Conservation (phyloP, 495 filamentous ascomycete species). For the Mycothermus thermophilus region DNA sequence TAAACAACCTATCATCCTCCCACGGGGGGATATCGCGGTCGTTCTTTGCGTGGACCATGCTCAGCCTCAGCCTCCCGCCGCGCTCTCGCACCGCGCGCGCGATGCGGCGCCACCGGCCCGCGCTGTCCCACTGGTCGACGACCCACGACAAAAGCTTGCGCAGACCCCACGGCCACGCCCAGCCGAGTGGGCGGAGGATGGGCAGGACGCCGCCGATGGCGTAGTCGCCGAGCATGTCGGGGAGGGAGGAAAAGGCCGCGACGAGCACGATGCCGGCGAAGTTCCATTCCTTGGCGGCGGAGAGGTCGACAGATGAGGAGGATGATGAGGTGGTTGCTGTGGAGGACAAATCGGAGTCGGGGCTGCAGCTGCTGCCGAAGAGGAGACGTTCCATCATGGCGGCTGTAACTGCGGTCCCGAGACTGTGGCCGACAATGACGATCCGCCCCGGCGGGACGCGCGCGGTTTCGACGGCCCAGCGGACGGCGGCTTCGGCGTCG, state of each 20-base stretch:
- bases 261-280: slow-evolving; percentile 65
- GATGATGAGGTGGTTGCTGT: no score
- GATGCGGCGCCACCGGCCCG: slow-evolving; percentile 28
- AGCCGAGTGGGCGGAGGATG: slow-evolving; percentile 57
- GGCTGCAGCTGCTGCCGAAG: no score
- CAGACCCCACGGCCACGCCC: slow-evolving; percentile 31
- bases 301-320: no score
- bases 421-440: slow-evolving; percentile 71
- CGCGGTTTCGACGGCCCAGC: slow-evolving; percentile 54
- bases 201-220: slow-evolving; percentile 63
- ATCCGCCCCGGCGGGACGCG: slow-evolving; percentile 57
- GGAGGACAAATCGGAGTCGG: not conserved
- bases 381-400: slow-evolving; percentile 55
- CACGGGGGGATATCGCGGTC: slow-evolving; percentile 63
- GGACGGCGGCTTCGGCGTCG: slow-evolving; percentile 57
- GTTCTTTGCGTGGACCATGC: slow-evolving; percentile 60
- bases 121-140: slow-evolving; percentile 41
- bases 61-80: slow-evolving; percentile 40
- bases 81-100: slow-evolving; percentile 32
- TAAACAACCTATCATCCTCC: slow-evolving; percentile 43
- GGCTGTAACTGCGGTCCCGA: slow-evolving; percentile 73
- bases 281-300: slow-evolving; percentile 24
- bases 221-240: slow-evolving; percentile 48
- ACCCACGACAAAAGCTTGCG: slow-evolving; percentile 26
- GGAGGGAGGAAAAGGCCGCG: slow-evolving; percentile 62